phyloP scores from a whole-genome alignment of 331 rosid genomes.

The Cydonia oblonga region DNA sequence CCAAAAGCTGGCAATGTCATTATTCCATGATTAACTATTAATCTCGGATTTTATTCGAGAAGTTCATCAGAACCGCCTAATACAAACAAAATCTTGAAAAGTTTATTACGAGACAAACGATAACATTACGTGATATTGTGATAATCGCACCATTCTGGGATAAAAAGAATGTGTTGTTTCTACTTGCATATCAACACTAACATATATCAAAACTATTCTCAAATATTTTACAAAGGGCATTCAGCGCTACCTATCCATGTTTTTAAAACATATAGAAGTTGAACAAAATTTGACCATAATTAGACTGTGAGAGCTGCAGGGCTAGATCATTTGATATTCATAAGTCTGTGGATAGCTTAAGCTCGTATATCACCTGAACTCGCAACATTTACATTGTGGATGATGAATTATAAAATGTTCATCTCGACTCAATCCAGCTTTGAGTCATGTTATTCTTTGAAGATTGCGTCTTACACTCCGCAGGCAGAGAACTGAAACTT shows the following conservation, averaged over 20 bases:
- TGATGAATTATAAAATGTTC: constrained; percentile 12
- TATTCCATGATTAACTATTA: neutral
- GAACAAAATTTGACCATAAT: neutral
- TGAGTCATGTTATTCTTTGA: constrained; percentile 40
- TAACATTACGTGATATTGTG: no score
- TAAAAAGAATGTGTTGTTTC: no score
- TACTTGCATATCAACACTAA: no score
- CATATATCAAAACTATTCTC: neutral
- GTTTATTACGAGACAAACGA: no score
- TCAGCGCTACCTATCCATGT: neutral
- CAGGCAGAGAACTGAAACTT: constrained; percentile 2
- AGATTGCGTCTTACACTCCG: constrained; percentile 20
- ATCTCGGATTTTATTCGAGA: no score
- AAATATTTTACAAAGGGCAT: neutral
- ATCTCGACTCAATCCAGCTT: constrained; percentile 44
- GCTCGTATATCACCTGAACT: neutral
- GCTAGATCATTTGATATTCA: neutral
- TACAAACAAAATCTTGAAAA: no score
- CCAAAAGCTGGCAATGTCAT: neutral
- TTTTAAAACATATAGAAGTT: neutral
- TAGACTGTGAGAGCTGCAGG: neutral
- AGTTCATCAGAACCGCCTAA: no score
- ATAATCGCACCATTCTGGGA: no score
- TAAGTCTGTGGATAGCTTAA: neutral
- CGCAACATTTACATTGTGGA: neutral